Evolutionary conservation across 164 flowering plant species (phyloP).

Genomic region (Vitis labrusca): DNA sequence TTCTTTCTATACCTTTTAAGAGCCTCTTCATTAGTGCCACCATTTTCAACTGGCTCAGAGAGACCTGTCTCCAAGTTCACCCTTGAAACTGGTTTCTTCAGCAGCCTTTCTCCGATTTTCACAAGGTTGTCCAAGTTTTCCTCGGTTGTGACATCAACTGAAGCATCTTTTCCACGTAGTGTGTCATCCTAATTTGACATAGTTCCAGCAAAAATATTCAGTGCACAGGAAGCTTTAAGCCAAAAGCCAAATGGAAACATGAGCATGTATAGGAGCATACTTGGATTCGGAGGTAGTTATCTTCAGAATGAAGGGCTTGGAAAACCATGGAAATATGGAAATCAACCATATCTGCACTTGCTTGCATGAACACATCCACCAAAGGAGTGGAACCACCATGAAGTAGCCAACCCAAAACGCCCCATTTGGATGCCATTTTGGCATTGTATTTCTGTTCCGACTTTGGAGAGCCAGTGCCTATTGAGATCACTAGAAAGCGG

Average conservation of each 20-base stretch:
- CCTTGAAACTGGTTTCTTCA: constrained; percentile 14
- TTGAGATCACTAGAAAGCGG: constrained; percentile 22
- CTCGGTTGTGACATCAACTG: background rate
- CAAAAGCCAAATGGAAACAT: too few relatives aligned
- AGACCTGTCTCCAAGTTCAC: constrained; percentile 16
- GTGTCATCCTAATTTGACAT: constrained; percentile 20
- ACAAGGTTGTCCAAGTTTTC: constrained; percentile 10
- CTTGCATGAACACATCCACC: too few relatives aligned
- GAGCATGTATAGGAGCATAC: constrained; percentile 9
- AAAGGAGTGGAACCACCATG: constrained; percentile 15
- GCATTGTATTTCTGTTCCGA: constrained; percentile 22
- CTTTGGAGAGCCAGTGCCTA: constrained; percentile 29
- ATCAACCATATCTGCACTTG: too few relatives aligned
- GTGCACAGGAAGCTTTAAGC: too few relatives aligned
- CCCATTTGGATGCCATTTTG: constrained; percentile 25
- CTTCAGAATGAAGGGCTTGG: background rate
- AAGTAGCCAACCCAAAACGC: constrained; percentile 15
- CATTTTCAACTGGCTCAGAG: background rate
- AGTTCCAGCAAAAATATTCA: too few relatives aligned
- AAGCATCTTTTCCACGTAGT: background rate
- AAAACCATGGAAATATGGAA: background rate
- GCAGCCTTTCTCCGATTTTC: constrained; percentile 8
- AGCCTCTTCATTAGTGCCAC: constrained; percentile 15
- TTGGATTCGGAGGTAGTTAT: constrained; percentile 32
- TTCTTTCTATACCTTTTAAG: constrained; percentile 6